These are phyloP conservation scores for Pseudogymnoascus sp. DNA, from an alignment of 2,329 filamentous ascomycete genomes.

Conservation along the genomic window DNA sequence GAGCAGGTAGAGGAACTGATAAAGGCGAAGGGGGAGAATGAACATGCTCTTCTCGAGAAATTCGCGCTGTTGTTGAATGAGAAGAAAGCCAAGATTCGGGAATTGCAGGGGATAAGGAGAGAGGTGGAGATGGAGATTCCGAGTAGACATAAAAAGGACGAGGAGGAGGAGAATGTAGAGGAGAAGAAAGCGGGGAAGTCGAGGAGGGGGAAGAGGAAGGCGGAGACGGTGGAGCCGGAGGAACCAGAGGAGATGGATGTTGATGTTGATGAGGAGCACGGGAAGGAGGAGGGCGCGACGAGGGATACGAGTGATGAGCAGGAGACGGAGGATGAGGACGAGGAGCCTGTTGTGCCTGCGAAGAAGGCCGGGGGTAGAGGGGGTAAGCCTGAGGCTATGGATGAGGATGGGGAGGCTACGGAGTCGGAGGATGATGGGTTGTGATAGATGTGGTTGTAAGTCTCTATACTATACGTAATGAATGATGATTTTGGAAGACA, in stretches of 20 bases:
- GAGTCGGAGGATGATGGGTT: conserved; percentile 25
- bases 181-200: conserved; percentile 26
- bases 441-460: conserved; percentile 12
- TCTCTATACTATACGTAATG: neutral
- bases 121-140: conserved; percentile 31
- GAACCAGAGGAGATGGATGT: conserved; percentile 41
- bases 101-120: conserved; percentile 52
- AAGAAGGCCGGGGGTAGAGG: neutral
- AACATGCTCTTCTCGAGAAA: conserved; percentile 57
- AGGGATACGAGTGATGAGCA: conserved; percentile 15
- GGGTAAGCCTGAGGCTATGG: neutral
- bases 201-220: conserved; percentile 43
- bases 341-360: neutral
- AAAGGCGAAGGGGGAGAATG: conserved; percentile 55
- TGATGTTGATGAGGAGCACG: conserved; percentile 34
- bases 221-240: conserved; percentile 25
- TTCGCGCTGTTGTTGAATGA: conserved; percentile 64
- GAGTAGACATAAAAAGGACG: conserved; percentile 11
- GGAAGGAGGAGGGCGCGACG: conserved; percentile 9
- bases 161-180: conserved; percentile 12
- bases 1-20: conserved; percentile 58
- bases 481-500: neutral
- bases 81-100: conserved; percentile 71
- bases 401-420: conserved; percentile 22
- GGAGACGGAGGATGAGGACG: conserved; percentile 11